Evolutionary conservation across 2,329 filamentous ascomycete species (phyloP), one percentile per base, ranked within the genome.

Genomic region (Verticillium nonalfalfae): DNA sequence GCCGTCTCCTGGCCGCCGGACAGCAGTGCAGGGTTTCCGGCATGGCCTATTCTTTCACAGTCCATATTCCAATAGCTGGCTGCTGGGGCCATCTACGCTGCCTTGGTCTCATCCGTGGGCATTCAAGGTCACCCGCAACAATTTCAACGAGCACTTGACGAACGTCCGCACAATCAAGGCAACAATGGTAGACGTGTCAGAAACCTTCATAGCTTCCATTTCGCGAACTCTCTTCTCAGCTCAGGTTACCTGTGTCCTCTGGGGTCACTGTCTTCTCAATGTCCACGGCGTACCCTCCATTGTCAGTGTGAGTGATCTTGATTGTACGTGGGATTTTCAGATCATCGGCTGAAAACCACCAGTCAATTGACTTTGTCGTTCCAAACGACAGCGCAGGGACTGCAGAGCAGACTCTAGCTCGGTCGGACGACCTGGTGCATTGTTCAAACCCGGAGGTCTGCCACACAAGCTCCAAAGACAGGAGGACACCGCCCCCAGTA

Each of bases 251-350:
- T 66, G 67, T 26, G 40, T 69, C 26, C 63, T 69, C 31, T 67
- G 66, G 66, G 66, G 68, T 33, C 64, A 68, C 60, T 66, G 60
- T 54, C 60, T 68, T 33, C 66, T 69, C 50, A 61, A 40, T 21
- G 56, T 68, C 36, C 66, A 70, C 39, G 66, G 67, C 26, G 61
- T 70, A 55, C 65, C 65, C 36, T 65, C 68, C 31, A 64, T 69
- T 57, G 57, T 69, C 54, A 60, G 55, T n/a, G 66, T 62, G 60
- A 60, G 63, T 59, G 13, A 45, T 40, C 21, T 55, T 35, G 33
- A 52, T 50, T 39, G 26, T 56, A 60, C 13, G 59, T 31, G 26
- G 26, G 26, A 40, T 18, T 45, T n/a, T 10, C 66, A n/a, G 39
- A 15, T 45, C 13, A 15, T 18, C 1, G 18, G 18, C 39, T 45